Evolutionary conservation across 805 yeast species (phyloP).

Genomic region (Pachysolen tannophilus): DNA sequence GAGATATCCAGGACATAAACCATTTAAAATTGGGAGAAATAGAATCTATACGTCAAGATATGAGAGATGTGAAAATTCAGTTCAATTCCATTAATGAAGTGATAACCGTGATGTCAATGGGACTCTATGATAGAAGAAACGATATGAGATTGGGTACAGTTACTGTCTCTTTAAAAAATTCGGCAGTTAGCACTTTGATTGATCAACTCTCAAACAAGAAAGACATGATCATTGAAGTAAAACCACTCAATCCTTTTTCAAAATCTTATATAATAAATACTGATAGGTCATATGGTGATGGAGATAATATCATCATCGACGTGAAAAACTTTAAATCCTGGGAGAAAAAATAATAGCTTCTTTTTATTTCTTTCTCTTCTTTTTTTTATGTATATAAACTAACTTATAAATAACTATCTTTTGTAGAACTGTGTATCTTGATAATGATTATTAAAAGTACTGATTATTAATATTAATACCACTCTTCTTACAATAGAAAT

Average conservation of each 20-base stretch:
- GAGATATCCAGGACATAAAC: neutral
- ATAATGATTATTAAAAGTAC: no score
- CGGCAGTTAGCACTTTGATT: neutral
- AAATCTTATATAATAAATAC: slow-evolving; percentile 2
- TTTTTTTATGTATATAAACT: no score
- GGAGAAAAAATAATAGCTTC: neutral
- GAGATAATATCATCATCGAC: slow-evolving; percentile 4
- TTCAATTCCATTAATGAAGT: slow-evolving; percentile 17
- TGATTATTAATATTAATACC: no score
- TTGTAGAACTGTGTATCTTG: no score
- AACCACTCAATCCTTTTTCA: slow-evolving; percentile 1
- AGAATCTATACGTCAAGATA: slow-evolving; percentile 14
- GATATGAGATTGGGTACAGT: slow-evolving; percentile 1
- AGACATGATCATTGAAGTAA: slow-evolving; percentile 5
- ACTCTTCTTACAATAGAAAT: no score
- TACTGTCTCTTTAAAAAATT: neutral
- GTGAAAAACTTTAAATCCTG: neutral
- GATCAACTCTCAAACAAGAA: slow-evolving; percentile 1
- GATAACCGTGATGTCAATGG: slow-evolving; percentile 19
- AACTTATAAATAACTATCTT: no score
- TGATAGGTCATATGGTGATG: slow-evolving; percentile 3
- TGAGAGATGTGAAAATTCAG: slow-evolving; percentile 17
- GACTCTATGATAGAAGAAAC: slow-evolving; percentile 12
- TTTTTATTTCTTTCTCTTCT: no score
- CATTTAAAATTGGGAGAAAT: slow-evolving; percentile 1